These are phyloP conservation scores for Cymbomonas tetramitiformis DNA, from an alignment of 139 green algal species.

Conservation along the genomic window DNA sequence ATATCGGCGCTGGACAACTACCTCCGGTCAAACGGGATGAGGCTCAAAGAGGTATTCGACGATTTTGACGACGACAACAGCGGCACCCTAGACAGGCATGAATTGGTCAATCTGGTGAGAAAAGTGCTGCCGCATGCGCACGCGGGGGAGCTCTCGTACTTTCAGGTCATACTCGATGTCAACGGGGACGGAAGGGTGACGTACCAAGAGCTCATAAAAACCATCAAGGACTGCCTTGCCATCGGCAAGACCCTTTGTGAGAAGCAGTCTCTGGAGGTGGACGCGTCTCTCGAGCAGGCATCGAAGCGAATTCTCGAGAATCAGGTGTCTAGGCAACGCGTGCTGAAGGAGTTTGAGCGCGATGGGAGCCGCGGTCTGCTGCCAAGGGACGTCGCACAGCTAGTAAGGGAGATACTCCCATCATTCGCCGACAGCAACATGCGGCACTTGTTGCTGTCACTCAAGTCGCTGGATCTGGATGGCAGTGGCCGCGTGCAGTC, in stretches of 20 bases:
- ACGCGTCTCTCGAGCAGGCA: neutral
- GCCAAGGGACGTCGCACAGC: slow-evolving; percentile 9
- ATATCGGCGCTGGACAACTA: slow-evolving; percentile 29
- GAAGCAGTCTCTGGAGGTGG: neutral
- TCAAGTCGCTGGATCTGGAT: slow-evolving; percentile 20
- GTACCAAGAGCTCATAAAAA: slow-evolving; percentile 14
- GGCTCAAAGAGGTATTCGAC: slow-evolving; percentile 24
- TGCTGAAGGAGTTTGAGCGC: slow-evolving; percentile 23
- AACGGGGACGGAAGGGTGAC: slow-evolving; percentile 10
- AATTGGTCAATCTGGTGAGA: slow-evolving; percentile 23
- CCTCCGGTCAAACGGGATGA: slow-evolving; percentile 15
- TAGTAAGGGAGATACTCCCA: slow-evolving; percentile 21
- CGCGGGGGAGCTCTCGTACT: slow-evolving; percentile 22
- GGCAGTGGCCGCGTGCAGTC: slow-evolving; percentile 22
- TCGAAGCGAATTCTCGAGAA: no score
- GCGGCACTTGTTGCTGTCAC: slow-evolving; percentile 12
- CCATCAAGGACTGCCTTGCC: slow-evolving; percentile 14
- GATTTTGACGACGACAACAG: slow-evolving; percentile 15
- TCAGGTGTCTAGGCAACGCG: no score
- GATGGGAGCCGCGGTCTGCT: slow-evolving; percentile 22
- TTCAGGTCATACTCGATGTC: slow-evolving; percentile 23
- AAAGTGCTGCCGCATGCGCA: slow-evolving; percentile 23
- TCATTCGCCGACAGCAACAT: slow-evolving; percentile 8
- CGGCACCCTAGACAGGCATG: slow-evolving; percentile 13
- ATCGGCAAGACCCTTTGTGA: no score